Evolutionary conservation across 345 rosid species (phyloP), one percentile per base, ranked within the genome.

Genomic region (Kandelia obovata): DNA sequence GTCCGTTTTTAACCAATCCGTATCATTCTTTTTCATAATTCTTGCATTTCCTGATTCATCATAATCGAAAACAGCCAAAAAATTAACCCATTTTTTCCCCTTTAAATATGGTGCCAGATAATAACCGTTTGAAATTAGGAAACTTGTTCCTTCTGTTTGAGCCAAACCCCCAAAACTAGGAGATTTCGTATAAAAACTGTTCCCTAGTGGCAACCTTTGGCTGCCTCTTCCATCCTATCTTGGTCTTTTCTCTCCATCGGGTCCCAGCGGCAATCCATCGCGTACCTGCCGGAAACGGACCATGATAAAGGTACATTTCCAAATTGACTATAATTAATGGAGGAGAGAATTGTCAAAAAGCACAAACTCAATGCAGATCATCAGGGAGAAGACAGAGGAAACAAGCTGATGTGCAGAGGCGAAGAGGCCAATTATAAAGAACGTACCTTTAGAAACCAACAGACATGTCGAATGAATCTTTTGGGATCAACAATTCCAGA

Each of bases 51-150:
- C 0, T 9, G 16, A 15, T 43, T 3, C 16, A 43, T 3, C 49
- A 43, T 5, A 43, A 13, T 13, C 17, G 49, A 43, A 13, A 13
- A 43, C 17, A 1, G 49, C 49, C 49, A 13, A 43, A 13, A 13
- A 15, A 43, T 43, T 19, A 43, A 13, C 49, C 16, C 49, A 3
- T 43, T 43, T 13, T 43, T 43, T 13, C 49, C 68, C 19, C 21
- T 25, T 37, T 49, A 65, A 65, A 65, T 51, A 6, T 51, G 57
- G 68, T 30, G 68, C 25, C 4, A 65, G 58, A 19, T 65, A 64
- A 47, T 46, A 28, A 46, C 17, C 0, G 65, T 52, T 62, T 62
- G 9, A 19, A 21, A 62, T 62, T 61, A 6, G 49, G 23, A 21
- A 61, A 34, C 64, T 61, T 28, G 43, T 35, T 43, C 35, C 13